Base-by-base conservation (phyloP, 306 rosid genomes). In the Sechiopsis laciniata region DNA sequence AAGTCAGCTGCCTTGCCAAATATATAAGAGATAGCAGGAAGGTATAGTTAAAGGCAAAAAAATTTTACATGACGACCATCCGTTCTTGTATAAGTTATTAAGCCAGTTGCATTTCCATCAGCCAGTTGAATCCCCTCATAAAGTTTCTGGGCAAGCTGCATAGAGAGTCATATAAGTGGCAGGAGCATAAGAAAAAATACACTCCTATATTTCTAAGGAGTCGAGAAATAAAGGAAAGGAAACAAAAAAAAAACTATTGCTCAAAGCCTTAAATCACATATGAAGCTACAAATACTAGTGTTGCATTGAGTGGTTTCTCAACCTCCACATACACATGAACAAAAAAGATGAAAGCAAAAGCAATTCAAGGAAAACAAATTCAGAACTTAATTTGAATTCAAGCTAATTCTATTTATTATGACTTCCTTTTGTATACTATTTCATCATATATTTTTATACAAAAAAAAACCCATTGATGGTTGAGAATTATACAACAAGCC, bases 81-180 rank as follows among this genome's bases (percentile, higher is more conserved):
- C 24, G 99, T 94, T 85, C 97, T 85, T 63, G 70, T 82, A 77
- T 89, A 94, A 55, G 99, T 91, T 81, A 89, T 94, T 82, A 94
- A 73, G 79, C 99, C 99, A 42, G 77, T 85, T 52, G 97, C 87
- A 35, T 65, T 79, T 60, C 95, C 95, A 74, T 88, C 87, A 56
- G 92, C 78, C 40, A 94, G 86, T 63, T 94, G 96, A 81, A 94
- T 84, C 68, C 99, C 97, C 80, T 94, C 99, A 9, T 94, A 94
- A 62, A 94, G 97, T 80, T 91, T 91, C 78, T 89, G 99, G 14
- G 99, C 97, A 82, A 91, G 85, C 99, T 91, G 96, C 88, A 88
- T 52, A 40, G 52, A 83, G 57, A 56, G 76, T 69, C 72, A 73
- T 3, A 78, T 35, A 67, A 76, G 74, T 80, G 74, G 71, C 19